These are phyloP conservation scores for Polyrhizophydium stewartii DNA, from an alignment of 371 early-diverging fungal genomes.

Conservation along the genomic window DNA sequence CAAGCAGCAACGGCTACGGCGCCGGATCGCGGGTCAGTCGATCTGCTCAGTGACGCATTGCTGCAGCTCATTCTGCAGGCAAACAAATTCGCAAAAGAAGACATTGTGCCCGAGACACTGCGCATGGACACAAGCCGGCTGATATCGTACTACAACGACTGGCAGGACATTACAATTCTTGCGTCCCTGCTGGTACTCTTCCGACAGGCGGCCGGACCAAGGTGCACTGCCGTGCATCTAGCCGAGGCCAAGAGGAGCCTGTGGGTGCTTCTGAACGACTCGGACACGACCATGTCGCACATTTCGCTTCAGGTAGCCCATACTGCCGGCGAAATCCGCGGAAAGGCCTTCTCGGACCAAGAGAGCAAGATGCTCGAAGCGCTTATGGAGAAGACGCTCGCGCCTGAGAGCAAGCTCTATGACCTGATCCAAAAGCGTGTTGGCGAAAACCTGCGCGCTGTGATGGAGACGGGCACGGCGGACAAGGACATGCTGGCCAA, in stretches of 20 bases:
- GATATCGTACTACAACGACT: conserved; percentile 62
- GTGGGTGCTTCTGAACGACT: conserved; percentile 47
- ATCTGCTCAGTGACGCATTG: conserved; percentile 17
- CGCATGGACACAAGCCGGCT: conserved; percentile 60
- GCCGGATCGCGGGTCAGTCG: background rate
- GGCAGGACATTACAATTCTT: conserved; percentile 66
- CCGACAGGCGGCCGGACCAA: conserved; percentile 38
- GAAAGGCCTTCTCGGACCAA: conserved; percentile 13
- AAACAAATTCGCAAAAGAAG: background rate
- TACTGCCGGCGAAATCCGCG: conserved; percentile 32
- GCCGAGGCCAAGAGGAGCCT: conserved; percentile 27
- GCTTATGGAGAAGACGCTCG: conserved; percentile 35
- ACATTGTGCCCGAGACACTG: conserved; percentile 48
- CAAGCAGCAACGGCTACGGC: background rate
- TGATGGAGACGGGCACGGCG: conserved; percentile 3
- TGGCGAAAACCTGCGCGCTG: conserved; percentile 10
- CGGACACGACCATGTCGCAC: conserved; percentile 39
- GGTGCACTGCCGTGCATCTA: conserved; percentile 12
- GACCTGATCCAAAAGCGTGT: conserved; percentile 33
- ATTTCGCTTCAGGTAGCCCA: conserved; percentile 36
- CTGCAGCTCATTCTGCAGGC: conserved; percentile 16
- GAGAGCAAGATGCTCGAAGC: conserved; percentile 20
- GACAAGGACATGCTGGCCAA: conserved; percentile 21
- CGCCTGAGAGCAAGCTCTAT: conserved; percentile 32
- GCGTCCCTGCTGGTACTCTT: conserved; percentile 61